phyloP scores from a whole-genome alignment of 805 yeast species.

The Spathaspora boniae region DNA sequence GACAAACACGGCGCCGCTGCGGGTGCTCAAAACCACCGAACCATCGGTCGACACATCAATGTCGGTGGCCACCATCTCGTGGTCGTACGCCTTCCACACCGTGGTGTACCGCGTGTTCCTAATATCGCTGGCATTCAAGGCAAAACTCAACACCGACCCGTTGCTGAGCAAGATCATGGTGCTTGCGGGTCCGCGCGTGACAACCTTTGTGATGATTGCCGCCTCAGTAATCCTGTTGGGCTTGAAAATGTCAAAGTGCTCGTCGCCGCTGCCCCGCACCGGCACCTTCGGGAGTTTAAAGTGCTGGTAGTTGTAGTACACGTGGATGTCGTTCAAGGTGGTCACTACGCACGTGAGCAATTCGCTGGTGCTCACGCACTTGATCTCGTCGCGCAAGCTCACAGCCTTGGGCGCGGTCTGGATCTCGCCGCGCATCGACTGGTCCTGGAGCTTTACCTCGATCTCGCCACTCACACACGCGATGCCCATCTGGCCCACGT shows the following conservation, averaged over 20 bases:
- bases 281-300: conserved; percentile 43
- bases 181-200: conserved; percentile 35
- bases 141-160: conserved; percentile 53
- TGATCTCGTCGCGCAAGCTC: conserved; percentile 48
- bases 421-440: conserved; percentile 33
- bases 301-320: conserved; percentile 56
- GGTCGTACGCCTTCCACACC: conserved; percentile 63
- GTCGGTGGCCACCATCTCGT: conserved; percentile 58
- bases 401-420: conserved; percentile 38
- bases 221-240: conserved; percentile 49
- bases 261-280: conserved; percentile 32
- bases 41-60: conserved; percentile 69
- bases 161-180: conserved; percentile 52
- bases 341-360: conserved; percentile 65
- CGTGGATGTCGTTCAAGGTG: conserved; percentile 55
- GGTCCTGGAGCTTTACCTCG: conserved; percentile 27
- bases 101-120: conserved; percentile 43
- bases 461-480: conserved; percentile 14
- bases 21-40: conserved; percentile 61
- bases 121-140: conserved; percentile 18
- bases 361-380: conserved; percentile 62
- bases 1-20: conserved; percentile 64
- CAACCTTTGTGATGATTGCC: conserved; percentile 27
- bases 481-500: conserved; percentile 78
- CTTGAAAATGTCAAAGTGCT: conserved; percentile 51